Evolutionary conservation across 257 asterid genomes (phyloP).

Genomic region (Apocynum venetum): DNA sequence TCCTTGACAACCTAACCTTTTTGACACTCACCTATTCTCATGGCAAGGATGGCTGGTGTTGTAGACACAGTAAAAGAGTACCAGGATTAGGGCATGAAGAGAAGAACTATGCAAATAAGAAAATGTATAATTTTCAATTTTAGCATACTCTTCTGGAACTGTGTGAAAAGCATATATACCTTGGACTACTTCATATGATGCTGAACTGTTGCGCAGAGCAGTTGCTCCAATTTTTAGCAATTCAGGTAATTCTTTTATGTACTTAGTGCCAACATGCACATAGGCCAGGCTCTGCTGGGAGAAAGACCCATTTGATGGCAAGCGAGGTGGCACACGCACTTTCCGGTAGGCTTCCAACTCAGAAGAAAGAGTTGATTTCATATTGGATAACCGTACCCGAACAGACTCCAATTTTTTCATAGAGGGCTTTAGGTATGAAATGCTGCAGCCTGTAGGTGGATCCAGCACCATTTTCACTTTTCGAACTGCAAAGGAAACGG

Average conservation of each 20-base stretch:
- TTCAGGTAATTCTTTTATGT: slow-evolving; percentile 72
- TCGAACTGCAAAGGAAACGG: slow-evolving; percentile 54
- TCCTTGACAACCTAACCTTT: neutral
- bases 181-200: slow-evolving; percentile 61
- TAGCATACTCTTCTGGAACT: neutral
- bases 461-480: slow-evolving; percentile 85
- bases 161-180: slow-evolving; percentile 37
- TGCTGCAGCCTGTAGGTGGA: slow-evolving; percentile 82
- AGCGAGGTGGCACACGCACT: slow-evolving; percentile 49
- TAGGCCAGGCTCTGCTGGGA: slow-evolving; percentile 61
- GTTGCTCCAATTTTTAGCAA: slow-evolving; percentile 61
- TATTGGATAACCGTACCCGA: slow-evolving; percentile 56
- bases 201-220: slow-evolving; percentile 66
- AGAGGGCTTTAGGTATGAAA: slow-evolving; percentile 59
- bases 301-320: slow-evolving; percentile 51
- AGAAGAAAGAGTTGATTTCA: slow-evolving; percentile 61
- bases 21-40: neutral
- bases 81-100: neutral
- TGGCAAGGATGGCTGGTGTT: neutral
- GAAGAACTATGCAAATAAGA: neutral
- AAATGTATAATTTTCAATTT: neutral
- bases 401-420: slow-evolving; percentile 56
- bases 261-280: slow-evolving; percentile 59
- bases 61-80: neutral
- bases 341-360: slow-evolving; percentile 63